Evolutionary conservation across 345 rosid species (phyloP).

Genomic region (Sisymbrium altissimum): DNA sequence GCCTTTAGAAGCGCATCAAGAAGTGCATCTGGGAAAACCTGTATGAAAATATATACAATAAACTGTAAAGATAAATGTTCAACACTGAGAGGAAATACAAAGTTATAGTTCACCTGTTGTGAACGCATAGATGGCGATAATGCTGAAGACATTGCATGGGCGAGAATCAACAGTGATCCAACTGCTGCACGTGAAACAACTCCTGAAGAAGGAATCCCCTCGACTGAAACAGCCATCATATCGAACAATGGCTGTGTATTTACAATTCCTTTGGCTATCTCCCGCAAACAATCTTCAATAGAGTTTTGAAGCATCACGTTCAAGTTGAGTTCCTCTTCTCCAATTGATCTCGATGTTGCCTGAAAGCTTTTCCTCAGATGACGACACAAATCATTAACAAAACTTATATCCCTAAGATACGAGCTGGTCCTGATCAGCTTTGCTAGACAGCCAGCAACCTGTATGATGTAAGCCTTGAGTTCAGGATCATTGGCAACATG

Average conservation of each 20-base stretch:
- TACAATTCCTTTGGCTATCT: slow-evolving; percentile 80
- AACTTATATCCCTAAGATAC: slow-evolving; percentile 64
- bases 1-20: slow-evolving; percentile 75
- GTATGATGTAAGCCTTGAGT: slow-evolving; percentile 63
- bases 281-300: slow-evolving; percentile 89
- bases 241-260: slow-evolving; percentile 63
- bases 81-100: not conserved
- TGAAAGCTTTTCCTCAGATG: slow-evolving; percentile 93
- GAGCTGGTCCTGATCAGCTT: slow-evolving; percentile 67
- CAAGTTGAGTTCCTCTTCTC: slow-evolving; percentile 60
- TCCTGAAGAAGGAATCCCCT: slow-evolving; percentile 77
- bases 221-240: slow-evolving; percentile 81
- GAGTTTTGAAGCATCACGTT: slow-evolving; percentile 74
- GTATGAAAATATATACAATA: not conserved
- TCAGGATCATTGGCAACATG: slow-evolving; percentile 74
- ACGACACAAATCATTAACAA: slow-evolving; percentile 86
- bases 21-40: slow-evolving; percentile 85
- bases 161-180: slow-evolving; percentile 75
- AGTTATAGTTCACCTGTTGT: slow-evolving; percentile 56
- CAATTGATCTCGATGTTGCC: slow-evolving; percentile 59
- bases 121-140: slow-evolving; percentile 45
- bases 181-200: slow-evolving; percentile 68
- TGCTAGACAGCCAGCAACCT: slow-evolving; percentile 74
- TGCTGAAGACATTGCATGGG: slow-evolving; percentile 70
- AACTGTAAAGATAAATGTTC: not conserved